Conservation (phyloP, 2,329 filamentous ascomycete species). For the Teratosphaeria nubilosa region DNA sequence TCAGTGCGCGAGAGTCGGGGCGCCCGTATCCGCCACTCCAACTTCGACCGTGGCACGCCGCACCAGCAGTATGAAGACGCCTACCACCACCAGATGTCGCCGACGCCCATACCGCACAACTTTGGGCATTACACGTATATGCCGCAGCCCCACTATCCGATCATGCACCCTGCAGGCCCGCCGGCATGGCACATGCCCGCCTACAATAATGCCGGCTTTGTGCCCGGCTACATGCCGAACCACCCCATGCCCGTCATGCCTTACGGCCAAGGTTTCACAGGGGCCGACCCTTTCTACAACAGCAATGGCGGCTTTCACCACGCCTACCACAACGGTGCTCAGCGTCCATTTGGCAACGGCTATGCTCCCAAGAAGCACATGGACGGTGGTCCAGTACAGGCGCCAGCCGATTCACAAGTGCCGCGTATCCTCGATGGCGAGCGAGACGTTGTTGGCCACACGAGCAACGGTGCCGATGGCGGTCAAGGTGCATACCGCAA, state of each 20-base stretch:
- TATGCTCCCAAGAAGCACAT: conserved; percentile 10
- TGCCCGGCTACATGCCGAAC: not conserved
- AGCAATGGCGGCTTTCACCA: not conserved
- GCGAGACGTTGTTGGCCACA: not conserved
- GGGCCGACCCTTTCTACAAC: not conserved
- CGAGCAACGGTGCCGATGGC: not conserved
- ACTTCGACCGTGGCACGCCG: conserved; percentile 70
- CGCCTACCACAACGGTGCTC: conserved; percentile 1
- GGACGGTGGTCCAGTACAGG: conserved; percentile 1
- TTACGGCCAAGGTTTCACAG: not conserved
- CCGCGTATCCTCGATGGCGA: not conserved
- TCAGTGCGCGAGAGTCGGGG: conserved; percentile 54
- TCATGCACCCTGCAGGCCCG: not conserved
- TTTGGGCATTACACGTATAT: not conserved
- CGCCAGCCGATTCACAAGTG: not conserved
- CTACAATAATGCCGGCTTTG: not conserved
- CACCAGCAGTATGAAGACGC: conserved; percentile 23
- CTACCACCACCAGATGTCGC: conserved; percentile 4
- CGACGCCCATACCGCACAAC: not conserved
- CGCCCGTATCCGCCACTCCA: conserved; percentile 47
- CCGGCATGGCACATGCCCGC: not conserved
- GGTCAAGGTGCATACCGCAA: not conserved
- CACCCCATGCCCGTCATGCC: not conserved
- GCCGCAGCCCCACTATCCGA: not conserved
- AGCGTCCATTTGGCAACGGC: conserved; percentile 2